Conservation (phyloP, 1,284 basidiomycete genomes). For the Apiotrichum domesticum region DNA sequence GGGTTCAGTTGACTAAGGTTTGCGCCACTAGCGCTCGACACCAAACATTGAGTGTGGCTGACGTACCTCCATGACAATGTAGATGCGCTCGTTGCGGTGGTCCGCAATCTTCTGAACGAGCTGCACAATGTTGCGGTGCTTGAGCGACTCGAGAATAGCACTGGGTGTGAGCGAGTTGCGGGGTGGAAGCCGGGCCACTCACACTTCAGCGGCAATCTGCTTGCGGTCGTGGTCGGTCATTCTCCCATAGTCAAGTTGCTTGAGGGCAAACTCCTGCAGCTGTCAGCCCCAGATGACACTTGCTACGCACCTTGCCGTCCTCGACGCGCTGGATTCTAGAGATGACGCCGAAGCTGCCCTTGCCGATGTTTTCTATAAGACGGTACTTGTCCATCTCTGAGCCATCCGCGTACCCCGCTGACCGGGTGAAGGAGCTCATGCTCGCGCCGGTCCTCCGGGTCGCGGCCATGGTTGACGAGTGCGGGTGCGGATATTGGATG, state of each 20-base stretch:
- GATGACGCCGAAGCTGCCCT: slow-evolving; percentile 95
- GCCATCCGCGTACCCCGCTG: slow-evolving; percentile 38
- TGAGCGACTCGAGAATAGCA: slow-evolving; percentile 89
- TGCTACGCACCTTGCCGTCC: slow-evolving; percentile 68
- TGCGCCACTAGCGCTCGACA: neutral
- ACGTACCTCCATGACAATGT: slow-evolving; percentile 81
- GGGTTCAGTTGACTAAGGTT: slow-evolving; percentile 5
- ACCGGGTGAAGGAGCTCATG: slow-evolving; percentile 1
- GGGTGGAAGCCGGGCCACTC: slow-evolving; percentile 6
- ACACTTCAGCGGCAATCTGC: slow-evolving; percentile 98
- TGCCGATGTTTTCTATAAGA: slow-evolving; percentile 83
- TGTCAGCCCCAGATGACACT: neutral
- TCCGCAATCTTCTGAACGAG: slow-evolving; percentile 63
- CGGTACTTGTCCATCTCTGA: slow-evolving; percentile 68
- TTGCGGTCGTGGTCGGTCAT: slow-evolving; percentile 89
- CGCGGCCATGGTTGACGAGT: neutral
- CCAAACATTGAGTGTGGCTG: neutral
- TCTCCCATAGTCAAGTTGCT: slow-evolving; percentile 90
- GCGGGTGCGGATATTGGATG: too few species aligned
- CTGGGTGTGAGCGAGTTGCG: slow-evolving; percentile 47
- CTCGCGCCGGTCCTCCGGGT: slow-evolving; percentile 4
- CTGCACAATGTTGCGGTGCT: slow-evolving; percentile 85
- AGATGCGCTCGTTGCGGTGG: slow-evolving; percentile 79
- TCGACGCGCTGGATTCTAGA: slow-evolving; percentile 79
- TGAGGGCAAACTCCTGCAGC: slow-evolving; percentile 73